Evolutionary conservation across 345 rosid species (phyloP).

Genomic region (Barbarea vulgaris): DNA sequence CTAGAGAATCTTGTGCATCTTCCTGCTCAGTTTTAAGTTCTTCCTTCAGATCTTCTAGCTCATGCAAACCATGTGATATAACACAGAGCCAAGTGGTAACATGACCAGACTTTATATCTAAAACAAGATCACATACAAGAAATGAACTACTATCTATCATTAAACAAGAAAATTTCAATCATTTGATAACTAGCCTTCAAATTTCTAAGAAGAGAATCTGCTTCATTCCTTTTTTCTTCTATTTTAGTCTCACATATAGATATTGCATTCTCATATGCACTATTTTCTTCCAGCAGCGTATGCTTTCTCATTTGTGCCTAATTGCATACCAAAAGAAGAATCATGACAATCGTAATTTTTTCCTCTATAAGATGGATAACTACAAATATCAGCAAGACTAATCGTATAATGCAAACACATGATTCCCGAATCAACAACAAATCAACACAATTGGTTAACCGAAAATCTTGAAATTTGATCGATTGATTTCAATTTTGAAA

Average conservation of each 20-base stretch:
- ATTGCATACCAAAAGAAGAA: slow-evolving; percentile 18
- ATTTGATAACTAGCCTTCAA: slow-evolving; percentile 55
- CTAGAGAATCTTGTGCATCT: slow-evolving; percentile 43
- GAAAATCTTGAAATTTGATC: too few relatives aligned
- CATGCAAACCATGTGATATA: slow-evolving; percentile 61
- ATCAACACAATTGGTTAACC: too few relatives aligned
- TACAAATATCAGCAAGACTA: slow-evolving; percentile 2
- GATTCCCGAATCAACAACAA: not conserved
- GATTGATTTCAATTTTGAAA: too few relatives aligned
- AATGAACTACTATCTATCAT: too few relatives aligned
- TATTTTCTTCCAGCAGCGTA: slow-evolving; percentile 72
- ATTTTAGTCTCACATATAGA: slow-evolving; percentile 67
- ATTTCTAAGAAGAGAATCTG: slow-evolving; percentile 31
- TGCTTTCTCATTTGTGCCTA: slow-evolving; percentile 83
- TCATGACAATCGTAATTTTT: not conserved
- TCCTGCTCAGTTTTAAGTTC: slow-evolving; percentile 59
- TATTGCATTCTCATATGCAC: slow-evolving; percentile 74
- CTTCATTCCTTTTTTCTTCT: slow-evolving; percentile 71
- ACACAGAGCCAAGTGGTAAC: slow-evolving; percentile 1
- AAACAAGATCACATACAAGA: slow-evolving; percentile 11
- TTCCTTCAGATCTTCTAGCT: slow-evolving; percentile 63
- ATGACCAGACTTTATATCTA: slow-evolving; percentile 8
- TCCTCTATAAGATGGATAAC: not conserved
- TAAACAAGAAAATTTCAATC: not conserved
- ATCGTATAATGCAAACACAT: not conserved